phyloP scores from a whole-genome alignment of 1,284 basidiomycete genomes.

The Ustilago tritici region DNA sequence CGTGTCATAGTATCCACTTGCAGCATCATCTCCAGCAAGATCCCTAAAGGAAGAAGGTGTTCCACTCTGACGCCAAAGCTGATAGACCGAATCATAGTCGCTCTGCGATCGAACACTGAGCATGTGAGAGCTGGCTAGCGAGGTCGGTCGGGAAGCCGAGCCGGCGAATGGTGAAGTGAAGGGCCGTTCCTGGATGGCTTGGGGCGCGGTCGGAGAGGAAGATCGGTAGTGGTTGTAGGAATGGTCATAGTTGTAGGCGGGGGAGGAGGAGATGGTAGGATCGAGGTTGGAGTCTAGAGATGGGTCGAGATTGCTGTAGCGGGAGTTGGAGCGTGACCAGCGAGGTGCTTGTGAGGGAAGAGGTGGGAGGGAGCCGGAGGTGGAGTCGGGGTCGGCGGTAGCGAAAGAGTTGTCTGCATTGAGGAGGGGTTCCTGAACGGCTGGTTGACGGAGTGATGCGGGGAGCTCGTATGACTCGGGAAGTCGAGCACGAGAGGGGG shows the following conservation, averaged over 20 bases:
- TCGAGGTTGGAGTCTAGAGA: neutral
- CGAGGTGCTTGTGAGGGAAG: constrained; percentile 15
- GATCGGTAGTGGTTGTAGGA: constrained; percentile 4
- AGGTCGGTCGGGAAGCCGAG: constrained; percentile 17
- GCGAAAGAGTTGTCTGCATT: constrained; percentile 19
- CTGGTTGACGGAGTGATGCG: constrained; percentile 18
- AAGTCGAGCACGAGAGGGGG: neutral
- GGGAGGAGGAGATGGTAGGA: constrained; percentile 9
- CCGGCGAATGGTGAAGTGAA: constrained; percentile 31
- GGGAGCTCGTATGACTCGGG: constrained; percentile 33
- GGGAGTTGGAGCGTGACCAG: constrained; percentile 28
- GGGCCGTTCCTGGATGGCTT: constrained; percentile 21
- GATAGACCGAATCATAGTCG: constrained; percentile 58
- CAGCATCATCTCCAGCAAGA: constrained; percentile 20
- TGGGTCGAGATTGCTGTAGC: constrained; percentile 17
- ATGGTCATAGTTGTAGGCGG: constrained; percentile 14
- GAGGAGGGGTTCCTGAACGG: constrained; percentile 32
- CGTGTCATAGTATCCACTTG: constrained; percentile 13
- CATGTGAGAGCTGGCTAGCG: constrained; percentile 49
- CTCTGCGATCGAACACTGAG: constrained; percentile 32
- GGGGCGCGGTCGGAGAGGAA: constrained; percentile 5
- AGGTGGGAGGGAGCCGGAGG: constrained; percentile 27
- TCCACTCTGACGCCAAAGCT: constrained; percentile 44
- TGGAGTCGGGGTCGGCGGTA: constrained; percentile 20
- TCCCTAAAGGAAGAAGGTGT: constrained; percentile 28